Evolutionary conservation across 176 grass and related monocot species (phyloP).

Genomic region (Coix lacrymajobi): DNA sequence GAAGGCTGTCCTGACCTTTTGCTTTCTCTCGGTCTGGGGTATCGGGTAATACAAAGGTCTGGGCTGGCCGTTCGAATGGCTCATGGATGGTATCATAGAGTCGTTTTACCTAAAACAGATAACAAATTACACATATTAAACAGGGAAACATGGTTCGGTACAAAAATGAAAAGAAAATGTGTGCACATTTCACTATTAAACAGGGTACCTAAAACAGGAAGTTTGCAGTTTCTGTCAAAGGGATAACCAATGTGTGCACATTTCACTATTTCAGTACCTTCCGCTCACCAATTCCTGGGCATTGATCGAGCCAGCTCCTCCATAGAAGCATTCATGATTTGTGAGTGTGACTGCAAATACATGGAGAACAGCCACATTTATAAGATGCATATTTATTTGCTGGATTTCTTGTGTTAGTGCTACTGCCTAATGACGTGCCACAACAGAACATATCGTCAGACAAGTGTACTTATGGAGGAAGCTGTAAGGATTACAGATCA

Average conservation of each 20-base stretch:
- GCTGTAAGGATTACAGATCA: neutral
- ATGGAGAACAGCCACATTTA: neutral
- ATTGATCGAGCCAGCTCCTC: conserved; percentile 71
- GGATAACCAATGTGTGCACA: neutral
- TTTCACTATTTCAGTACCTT: conserved; percentile 41
- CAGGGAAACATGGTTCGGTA: neutral
- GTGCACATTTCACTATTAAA: no score
- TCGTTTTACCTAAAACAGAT: conserved; percentile 56
- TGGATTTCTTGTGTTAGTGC: neutral
- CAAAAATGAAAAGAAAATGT: no score
- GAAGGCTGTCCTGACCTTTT: conserved; percentile 29
- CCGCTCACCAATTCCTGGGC: conserved; percentile 82
- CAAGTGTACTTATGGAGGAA: no score
- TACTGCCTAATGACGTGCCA: neutral
- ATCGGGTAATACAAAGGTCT: conserved; percentile 52
- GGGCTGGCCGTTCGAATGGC: conserved; percentile 60
- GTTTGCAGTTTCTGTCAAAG: conserved; percentile 9
- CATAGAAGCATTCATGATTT: conserved; percentile 92
- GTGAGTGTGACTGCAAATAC: conserved; percentile 76
- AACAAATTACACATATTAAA: neutral
- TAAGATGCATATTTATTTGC: neutral
- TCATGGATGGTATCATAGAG: conserved; percentile 93
- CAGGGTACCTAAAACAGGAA: no score
- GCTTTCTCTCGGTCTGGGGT: conserved; percentile 46
- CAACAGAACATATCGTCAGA: neutral